Percentiles rank a stretch among this genome's conserved stretches.
These are phyloP conservation scores for Gnetum montanum DNA, from an alignment of 75 land plant species.

Conservation along the genomic window DNA sequence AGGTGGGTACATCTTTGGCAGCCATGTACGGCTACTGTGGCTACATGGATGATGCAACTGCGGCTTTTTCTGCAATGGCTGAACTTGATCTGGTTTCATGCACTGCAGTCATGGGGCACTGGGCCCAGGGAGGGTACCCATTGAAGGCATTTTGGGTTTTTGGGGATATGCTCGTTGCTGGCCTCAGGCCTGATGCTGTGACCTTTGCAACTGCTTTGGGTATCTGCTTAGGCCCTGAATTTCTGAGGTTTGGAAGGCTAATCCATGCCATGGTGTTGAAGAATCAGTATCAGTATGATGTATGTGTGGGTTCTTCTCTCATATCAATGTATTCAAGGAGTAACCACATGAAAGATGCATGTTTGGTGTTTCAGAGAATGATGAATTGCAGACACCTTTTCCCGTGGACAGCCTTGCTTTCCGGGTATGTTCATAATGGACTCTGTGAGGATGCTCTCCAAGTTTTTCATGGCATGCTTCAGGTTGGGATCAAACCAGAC, in stretches of 20 bases:
- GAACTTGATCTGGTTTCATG: conserved; percentile 37
- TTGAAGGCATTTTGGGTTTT: conserved; percentile 33
- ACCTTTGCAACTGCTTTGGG: conserved; percentile 29
- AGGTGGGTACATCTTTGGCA: conserved; percentile 44
- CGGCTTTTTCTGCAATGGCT: conserved; percentile 26
- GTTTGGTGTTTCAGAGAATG: conserved; percentile 37
- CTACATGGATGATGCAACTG: conserved; percentile 17
- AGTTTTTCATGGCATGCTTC: conserved; percentile 35
- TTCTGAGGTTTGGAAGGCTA: conserved; percentile 14
- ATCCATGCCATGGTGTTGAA: conserved; percentile 26
- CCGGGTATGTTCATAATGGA: conserved; percentile 58
- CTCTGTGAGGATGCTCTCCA: conserved; percentile 32
- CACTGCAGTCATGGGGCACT: conserved; percentile 45
- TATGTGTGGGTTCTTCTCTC: conserved; percentile 39
- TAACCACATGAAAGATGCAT: conserved; percentile 40
- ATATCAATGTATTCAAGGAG: conserved; percentile 45
- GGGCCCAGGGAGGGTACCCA: conserved; percentile 37
- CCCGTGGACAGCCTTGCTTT: conserved; percentile 69
- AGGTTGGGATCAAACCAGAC: conserved; percentile 41
- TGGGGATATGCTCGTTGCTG: conserved; percentile 19
- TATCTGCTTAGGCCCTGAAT: conserved; percentile 19
- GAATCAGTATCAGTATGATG: conserved; percentile 33
- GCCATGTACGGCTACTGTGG: conserved; percentile 62
- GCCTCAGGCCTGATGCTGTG: conserved; percentile 27
- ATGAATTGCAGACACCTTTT: conserved; percentile 34